A percentile compares a stretch with the other conserved stretches of the same genome.
Evolutionary conservation across 2,329 filamentous ascomycete species (phyloP).

Genomic region (Penicillium occitanis): DNA sequence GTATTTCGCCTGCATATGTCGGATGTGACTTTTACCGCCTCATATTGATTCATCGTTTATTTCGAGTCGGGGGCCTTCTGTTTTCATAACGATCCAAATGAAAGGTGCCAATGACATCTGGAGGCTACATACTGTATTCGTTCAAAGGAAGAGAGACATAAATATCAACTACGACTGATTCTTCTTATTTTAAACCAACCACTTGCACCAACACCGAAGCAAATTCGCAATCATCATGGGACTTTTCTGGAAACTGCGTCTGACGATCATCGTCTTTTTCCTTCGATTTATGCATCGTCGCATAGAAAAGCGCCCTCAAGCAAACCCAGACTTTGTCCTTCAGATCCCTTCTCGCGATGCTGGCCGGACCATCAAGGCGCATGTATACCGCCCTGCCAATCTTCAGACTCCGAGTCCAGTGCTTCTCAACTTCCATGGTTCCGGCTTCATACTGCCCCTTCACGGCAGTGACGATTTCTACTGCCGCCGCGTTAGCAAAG

Average conservation of each 20-base stretch:
- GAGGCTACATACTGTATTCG: background rate
- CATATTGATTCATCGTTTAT: background rate
- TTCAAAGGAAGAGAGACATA: background rate
- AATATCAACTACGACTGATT: background rate
- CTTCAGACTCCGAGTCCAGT: background rate
- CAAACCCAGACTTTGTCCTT: slow-evolving; percentile 20
- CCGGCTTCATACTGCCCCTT: slow-evolving; percentile 14
- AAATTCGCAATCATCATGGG: background rate
- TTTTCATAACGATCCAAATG: background rate
- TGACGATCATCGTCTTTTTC: slow-evolving; percentile 11
- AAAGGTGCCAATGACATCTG: background rate
- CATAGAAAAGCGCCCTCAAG: slow-evolving; percentile 16
- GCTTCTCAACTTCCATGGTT: slow-evolving; percentile 18
- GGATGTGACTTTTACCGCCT: background rate
- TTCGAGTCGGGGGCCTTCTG: background rate
- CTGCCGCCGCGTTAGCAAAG: slow-evolving; percentile 47
- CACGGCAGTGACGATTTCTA: slow-evolving; percentile 42
- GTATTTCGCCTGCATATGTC: background rate
- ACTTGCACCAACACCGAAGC: background rate
- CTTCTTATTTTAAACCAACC: background rate
- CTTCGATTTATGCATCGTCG: background rate
- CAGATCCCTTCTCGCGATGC: slow-evolving; percentile 17
- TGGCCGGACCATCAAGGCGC: slow-evolving; percentile 13
- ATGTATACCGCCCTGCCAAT: slow-evolving; percentile 10
- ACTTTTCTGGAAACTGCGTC: slow-evolving; percentile 6